Evolutionary conservation across 1,139 yeast genomes (phyloP).

Genomic region (Protomyces inundatus): DNA sequence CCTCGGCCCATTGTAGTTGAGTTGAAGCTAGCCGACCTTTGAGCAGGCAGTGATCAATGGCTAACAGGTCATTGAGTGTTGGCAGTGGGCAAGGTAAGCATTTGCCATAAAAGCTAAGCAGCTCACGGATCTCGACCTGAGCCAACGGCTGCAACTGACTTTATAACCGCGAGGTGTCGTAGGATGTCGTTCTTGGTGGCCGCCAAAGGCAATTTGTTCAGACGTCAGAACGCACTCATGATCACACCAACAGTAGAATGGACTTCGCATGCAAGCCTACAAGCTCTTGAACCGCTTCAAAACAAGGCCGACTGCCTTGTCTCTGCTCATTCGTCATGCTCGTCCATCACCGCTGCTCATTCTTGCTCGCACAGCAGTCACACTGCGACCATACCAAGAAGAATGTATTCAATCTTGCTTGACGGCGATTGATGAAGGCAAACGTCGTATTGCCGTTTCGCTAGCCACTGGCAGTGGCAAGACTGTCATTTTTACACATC

Average conservation of each 20-base stretch:
- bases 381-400: constrained; percentile 60
- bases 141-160: too few species aligned
- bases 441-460: constrained; percentile 67
- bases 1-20: too few species aligned
- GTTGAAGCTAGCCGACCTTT: too few species aligned
- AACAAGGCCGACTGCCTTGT: too few species aligned
- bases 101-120: too few species aligned
- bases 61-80: too few species aligned
- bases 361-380: neutral
- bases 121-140: too few species aligned
- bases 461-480: constrained; percentile 96
- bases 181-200: neutral
- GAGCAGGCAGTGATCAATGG: too few species aligned
- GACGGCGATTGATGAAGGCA: constrained; percentile 47
- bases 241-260: too few species aligned
- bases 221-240: neutral
- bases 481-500: constrained; percentile 67
- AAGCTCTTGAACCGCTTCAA: neutral
- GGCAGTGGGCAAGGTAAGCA: too few species aligned
- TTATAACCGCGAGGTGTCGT: too few species aligned
- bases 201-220: neutral
- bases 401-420: constrained; percentile 61
- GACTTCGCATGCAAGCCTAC: neutral
- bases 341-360: neutral
- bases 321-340: neutral